These are phyloP conservation scores for Penicillium maclennaniae DNA, from an alignment of 495 filamentous ascomycete species.

Conservation along the genomic window DNA sequence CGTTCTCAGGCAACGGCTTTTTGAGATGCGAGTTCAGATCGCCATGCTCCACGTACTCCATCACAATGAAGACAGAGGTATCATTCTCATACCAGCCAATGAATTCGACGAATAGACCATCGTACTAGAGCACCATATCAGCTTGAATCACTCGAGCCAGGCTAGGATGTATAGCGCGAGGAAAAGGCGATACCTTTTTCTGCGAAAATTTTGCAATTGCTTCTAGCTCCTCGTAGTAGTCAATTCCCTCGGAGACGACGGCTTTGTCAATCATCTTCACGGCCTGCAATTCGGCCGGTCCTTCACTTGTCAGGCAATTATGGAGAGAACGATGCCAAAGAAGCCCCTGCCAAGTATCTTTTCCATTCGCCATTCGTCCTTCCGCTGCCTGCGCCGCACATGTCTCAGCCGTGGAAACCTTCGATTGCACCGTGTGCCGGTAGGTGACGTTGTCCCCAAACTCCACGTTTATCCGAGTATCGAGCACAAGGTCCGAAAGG, in stretches of 20 bases:
- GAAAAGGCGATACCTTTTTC: constrained; percentile 8
- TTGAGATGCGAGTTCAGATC: constrained; percentile 11
- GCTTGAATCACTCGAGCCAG: neutral
- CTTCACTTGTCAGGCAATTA: constrained; percentile 1
- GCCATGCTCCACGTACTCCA: constrained; percentile 31
- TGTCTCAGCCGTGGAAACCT: neutral
- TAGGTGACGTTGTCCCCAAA: neutral
- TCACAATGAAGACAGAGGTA: constrained; percentile 28
- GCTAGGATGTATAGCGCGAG: neutral
- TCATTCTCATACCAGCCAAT: constrained; percentile 33
- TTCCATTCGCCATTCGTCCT: constrained; percentile 1
- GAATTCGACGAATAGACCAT: constrained; percentile 25
- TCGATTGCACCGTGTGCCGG: neutral
- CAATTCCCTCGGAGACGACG: neutral
- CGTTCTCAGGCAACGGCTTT: constrained; percentile 30
- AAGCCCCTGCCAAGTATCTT: constrained; percentile 4
- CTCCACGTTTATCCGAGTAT: neutral
- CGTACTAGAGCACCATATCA: constrained; percentile 10
- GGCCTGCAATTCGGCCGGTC: neutral
- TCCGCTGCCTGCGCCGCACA: neutral
- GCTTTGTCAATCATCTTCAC: constrained; percentile 8
- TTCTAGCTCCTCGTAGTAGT: constrained; percentile 15
- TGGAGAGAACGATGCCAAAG: constrained; percentile 3
- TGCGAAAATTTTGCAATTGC: constrained; percentile 19
- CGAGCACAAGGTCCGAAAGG: neutral